These are phyloP conservation scores for Panicum hallii DNA, from an alignment of 202 grass and related monocot genomes.

Conservation along the genomic window DNA sequence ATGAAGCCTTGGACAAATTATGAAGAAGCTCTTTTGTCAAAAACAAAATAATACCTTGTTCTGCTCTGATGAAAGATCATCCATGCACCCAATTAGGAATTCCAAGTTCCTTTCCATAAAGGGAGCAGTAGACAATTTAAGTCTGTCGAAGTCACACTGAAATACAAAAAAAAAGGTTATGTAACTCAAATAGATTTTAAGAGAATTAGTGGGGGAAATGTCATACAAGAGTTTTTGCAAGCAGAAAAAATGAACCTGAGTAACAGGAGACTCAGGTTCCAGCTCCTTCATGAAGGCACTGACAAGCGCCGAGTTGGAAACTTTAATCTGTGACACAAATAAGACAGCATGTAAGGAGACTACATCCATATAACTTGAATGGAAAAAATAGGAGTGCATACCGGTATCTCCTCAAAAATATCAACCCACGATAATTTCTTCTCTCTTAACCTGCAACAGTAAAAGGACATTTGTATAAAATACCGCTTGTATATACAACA, in stretches of 20 bases:
- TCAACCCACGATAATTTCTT: conserved; percentile 98
- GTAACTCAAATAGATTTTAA: background rate
- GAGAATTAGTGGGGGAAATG: background rate
- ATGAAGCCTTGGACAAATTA: background rate
- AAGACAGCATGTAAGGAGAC: conserved; percentile 36
- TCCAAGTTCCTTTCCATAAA: conserved; percentile 99
- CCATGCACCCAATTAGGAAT: conserved; percentile 99
- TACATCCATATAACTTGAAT: background rate
- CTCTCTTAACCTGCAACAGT: conserved; percentile 80
- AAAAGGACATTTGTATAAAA: conserved; percentile 11
- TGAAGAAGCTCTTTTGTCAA: background rate
- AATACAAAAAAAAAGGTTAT: conserved; percentile 25
- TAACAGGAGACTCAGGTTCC: conserved; percentile 88
- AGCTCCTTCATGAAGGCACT: conserved; percentile 99
- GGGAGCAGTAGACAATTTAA: conserved; percentile 94
- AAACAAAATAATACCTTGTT: conserved; percentile 71
- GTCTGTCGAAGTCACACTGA: conserved; percentile 92
- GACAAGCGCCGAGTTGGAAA: conserved; percentile 95
- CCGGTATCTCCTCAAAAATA: conserved; percentile 99
- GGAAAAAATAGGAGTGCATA: conserved; percentile 42
- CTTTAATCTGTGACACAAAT: conserved; percentile 80
- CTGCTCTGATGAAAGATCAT: conserved; percentile 93
- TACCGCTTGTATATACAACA: conserved; percentile 10
- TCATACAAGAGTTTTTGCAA: conserved; percentile 3
- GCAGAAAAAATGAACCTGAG: conserved; percentile 60